phyloP scores from a whole-genome alignment of 2,329 filamentous ascomycete genomes.

The Xylariaceae sp. region DNA sequence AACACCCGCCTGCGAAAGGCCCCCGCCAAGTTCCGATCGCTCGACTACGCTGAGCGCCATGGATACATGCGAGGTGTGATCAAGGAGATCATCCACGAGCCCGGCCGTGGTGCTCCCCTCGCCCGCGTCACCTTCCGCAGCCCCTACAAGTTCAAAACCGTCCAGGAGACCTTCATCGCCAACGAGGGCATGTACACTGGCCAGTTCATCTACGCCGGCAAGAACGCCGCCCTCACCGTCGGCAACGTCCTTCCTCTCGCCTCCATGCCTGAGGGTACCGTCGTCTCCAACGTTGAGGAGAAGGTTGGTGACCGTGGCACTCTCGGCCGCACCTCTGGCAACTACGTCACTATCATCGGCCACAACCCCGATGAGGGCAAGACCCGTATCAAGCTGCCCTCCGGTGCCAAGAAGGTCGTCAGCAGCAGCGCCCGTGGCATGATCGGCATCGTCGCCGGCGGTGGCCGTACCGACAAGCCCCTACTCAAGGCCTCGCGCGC shows the following conservation, averaged over 20 bases:
- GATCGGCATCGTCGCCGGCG: conserved; percentile 99
- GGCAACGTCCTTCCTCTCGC: conserved; percentile 95
- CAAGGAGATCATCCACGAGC: conserved; percentile 99
- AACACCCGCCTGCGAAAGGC: conserved; percentile 93
- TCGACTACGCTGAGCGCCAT: conserved; percentile 96
- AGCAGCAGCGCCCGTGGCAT: conserved; percentile 91
- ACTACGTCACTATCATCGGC: conserved; percentile 98
- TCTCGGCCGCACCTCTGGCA: conserved; percentile 94
- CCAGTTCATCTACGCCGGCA: conserved; percentile 99
- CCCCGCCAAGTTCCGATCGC: conserved; percentile 90
- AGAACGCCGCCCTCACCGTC: conserved; percentile 95
- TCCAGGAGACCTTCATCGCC: conserved; percentile 99
- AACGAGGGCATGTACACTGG: conserved; percentile 99
- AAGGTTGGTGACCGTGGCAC: conserved; percentile 96
- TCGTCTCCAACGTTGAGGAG: conserved; percentile 99
- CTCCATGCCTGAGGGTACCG: conserved; percentile 97
- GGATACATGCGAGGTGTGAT: conserved; percentile 97
- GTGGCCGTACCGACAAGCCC: conserved; percentile 99
- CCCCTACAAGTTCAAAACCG: conserved; percentile 96
- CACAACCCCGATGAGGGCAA: conserved; percentile 99
- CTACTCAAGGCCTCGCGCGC: conserved; percentile 98
- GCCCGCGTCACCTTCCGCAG: conserved; percentile 96
- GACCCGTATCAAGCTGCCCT: conserved; percentile 99
- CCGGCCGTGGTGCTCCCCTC: conserved; percentile 95
- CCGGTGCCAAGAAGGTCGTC: conserved; percentile 98